Evolutionary conservation across 495 filamentous ascomycete genomes (phyloP).

Genomic region (Podospora conica): DNA sequence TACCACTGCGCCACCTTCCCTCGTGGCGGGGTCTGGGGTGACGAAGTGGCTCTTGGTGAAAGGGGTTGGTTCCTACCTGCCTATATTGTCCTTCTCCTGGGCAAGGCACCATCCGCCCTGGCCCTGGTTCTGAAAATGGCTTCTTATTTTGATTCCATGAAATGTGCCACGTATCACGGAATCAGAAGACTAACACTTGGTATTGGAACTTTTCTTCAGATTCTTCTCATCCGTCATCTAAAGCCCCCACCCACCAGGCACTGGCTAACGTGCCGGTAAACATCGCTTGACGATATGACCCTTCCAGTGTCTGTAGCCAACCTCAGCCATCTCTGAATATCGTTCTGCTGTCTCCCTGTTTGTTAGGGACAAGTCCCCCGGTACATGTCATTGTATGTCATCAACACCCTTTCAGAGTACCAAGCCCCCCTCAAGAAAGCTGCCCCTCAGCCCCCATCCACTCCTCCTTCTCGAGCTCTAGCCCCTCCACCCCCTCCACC

Average conservation of each 20-base stretch:
- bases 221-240: background rate
- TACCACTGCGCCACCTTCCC: no score
- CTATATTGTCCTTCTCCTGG: no score
- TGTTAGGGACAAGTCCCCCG: background rate
- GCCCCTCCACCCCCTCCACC: constrained; percentile 1
- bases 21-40: no score
- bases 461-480: background rate
- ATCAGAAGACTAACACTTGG: no score
- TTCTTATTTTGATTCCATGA: background rate
- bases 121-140: no score
- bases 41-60: no score
- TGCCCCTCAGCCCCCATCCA: background rate
- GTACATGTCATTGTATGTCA: background rate
- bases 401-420: background rate
- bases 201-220: background rate
- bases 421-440: background rate
- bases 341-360: background rate
- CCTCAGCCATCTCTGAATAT: background rate
- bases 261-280: no score
- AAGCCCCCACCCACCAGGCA: background rate
- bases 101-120: no score
- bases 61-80: no score
- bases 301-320: background rate
- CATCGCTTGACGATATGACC: no score
- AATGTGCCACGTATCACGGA: background rate